Evolutionary conservation across 1,284 basidiomycete genomes (phyloP), one percentile per base, ranked within the genome.

Genomic region (Fomes fomentarius): DNA sequence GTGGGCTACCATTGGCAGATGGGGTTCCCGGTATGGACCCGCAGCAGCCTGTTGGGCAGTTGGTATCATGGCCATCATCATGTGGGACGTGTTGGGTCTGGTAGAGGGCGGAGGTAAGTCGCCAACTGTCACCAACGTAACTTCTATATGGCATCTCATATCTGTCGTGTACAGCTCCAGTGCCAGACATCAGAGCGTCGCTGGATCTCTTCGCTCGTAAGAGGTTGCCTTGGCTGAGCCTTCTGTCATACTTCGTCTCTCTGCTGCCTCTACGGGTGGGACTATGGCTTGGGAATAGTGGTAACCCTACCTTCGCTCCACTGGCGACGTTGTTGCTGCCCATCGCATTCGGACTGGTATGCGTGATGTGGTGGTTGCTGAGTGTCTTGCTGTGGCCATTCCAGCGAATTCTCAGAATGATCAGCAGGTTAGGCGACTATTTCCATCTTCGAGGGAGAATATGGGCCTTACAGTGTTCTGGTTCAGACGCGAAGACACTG

Each of bases 1-100:
- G 82, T 74, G 76, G 67, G 76, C 81, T n/a, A 87, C 84, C 1
- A 56, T 89, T 8, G 90, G 90, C 4, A 79, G 91, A 44, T 80
- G 81, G 69, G 82, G 84, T 2, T 73, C 83, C 11, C 77, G 94
- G n/a, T 93, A 92, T 69, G 82, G 87, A 46, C 85, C 83, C 28
- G 85, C 84, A 1, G 64, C 87, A 0, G 69, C 87, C 1, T 80
- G 80, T 24, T 96, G 93, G 91, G 74, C 82, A 1, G 70, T 87
- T 1, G 92, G 85, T 1, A 76, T 91, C 50, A 78, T 83, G 0
- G 76, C 80, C 1, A 58, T 87, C 8, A 57, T 87, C 0, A 57
- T 89, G 24, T 85, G 80, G 57, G 68, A 76, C 25, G 77, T 77
- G 1, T 85, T 82, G 81, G 58, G 72, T 5, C 38, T 63, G 24